A percentile compares a stretch with the other conserved stretches of the same genome.
phyloP scores from a whole-genome alignment of 2,329 filamentous ascomycete genomes.

The Neofusicoccum laricinum region DNA sequence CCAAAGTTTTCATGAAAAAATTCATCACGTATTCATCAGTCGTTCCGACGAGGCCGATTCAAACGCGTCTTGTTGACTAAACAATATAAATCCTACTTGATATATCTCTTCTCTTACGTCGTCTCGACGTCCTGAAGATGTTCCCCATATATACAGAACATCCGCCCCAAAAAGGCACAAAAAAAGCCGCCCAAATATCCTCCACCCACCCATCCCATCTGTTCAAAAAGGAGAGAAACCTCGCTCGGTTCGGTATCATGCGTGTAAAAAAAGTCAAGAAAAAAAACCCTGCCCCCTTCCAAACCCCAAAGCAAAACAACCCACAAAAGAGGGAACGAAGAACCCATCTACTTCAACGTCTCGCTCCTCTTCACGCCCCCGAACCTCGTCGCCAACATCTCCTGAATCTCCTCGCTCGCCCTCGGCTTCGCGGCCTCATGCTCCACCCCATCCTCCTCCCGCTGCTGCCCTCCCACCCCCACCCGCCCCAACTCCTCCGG shows the following conservation, averaged over 20 bases:
- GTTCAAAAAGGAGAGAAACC: slow-evolving; percentile 4
- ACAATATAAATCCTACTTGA: too few species aligned
- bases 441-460: not conserved
- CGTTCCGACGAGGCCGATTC: too few species aligned
- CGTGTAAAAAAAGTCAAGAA: not conserved
- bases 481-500: slow-evolving; percentile 18
- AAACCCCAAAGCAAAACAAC: not conserved
- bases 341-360: slow-evolving; percentile 2
- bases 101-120: too few species aligned
- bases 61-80: too few species aligned
- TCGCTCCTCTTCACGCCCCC: slow-evolving; percentile 15
- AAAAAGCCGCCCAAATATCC: too few species aligned
- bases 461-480: not conserved
- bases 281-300: not conserved
- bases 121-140: too few species aligned
- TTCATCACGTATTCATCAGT: too few species aligned
- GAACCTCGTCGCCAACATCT: slow-evolving; percentile 13
- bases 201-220: too few species aligned
- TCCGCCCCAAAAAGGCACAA: too few species aligned
- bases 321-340: not conserved
- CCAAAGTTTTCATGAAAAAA: too few species aligned
- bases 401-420: slow-evolving; percentile 16
- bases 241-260: slow-evolving; percentile 5
- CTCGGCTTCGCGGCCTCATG: not conserved
- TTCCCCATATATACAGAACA: too few species aligned